phyloP scores from a whole-genome alignment of 2,329 filamentous ascomycete species.

The Corinectria fuckeliana region DNA sequence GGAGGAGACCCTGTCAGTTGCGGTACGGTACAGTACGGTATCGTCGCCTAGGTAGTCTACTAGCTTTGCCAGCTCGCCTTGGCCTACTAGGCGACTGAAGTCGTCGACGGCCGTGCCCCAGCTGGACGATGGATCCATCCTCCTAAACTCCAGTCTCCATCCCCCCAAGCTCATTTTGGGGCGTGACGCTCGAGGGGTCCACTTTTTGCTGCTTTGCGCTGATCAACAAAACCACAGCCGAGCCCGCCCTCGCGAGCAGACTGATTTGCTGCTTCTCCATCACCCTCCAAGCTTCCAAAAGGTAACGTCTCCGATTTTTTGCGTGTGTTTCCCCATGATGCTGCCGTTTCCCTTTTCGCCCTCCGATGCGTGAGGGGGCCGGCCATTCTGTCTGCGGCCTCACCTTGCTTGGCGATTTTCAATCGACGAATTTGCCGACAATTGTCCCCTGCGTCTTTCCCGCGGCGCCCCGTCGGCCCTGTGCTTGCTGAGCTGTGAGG shows the following conservation, averaged over 20 bases:
- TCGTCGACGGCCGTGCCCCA: too few species aligned
- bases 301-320: slow-evolving; percentile 27
- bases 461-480: not conserved
- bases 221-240: slow-evolving; percentile 42
- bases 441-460: not conserved
- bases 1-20: not conserved
- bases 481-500: not conserved
- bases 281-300: slow-evolving; percentile 40
- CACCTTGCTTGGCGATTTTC: slow-evolving; percentile 1
- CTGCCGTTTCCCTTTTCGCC: not conserved
- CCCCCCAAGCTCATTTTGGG: slow-evolving; percentile 31
- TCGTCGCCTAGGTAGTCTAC: slow-evolving; percentile 19
- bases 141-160: too few species aligned
- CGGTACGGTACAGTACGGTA: slow-evolving; percentile 3
- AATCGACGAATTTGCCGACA: not conserved
- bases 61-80: not conserved
- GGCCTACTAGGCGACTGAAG: not conserved
- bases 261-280: slow-evolving; percentile 38
- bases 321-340: slow-evolving; percentile 8
- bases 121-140: slow-evolving; percentile 6
- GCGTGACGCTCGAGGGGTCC: slow-evolving; percentile 36
- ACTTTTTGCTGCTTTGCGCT: slow-evolving; percentile 38
- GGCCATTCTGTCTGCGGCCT: not conserved
- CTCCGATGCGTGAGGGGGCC: not conserved
- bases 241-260: slow-evolving; percentile 38